Percentiles rank a stretch among this genome's conserved stretches.
These are phyloP conservation scores for Chenopodium formosanum DNA, from an alignment of 148 eudicot species.

Conservation along the genomic window DNA sequence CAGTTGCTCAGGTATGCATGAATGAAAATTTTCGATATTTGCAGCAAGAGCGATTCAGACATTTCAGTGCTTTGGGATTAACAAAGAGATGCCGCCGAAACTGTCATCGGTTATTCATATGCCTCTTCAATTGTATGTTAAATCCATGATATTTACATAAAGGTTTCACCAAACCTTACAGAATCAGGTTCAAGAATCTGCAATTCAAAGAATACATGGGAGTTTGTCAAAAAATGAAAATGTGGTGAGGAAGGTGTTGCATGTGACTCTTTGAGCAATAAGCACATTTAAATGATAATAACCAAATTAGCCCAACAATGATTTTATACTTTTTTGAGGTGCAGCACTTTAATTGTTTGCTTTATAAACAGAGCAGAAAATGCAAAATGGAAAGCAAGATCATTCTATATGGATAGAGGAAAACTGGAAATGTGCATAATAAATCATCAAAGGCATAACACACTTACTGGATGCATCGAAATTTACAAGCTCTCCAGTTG, in stretches of 20 bases:
- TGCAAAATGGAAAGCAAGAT: too few species aligned
- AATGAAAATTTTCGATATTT: background rate
- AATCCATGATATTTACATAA: conserved; percentile 16
- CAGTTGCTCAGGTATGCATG: conserved; percentile 17
- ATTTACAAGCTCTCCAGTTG: conserved; percentile 80
- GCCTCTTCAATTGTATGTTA: background rate
- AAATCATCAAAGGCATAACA: background rate
- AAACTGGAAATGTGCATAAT: background rate
- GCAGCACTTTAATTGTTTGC: too few species aligned
- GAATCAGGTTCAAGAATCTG: conserved; percentile 29
- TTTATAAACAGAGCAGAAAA: too few species aligned
- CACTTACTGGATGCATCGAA: conserved; percentile 53
- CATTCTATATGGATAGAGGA: too few species aligned
- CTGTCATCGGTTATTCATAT: background rate
- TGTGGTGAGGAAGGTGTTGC: too few species aligned
- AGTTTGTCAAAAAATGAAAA: background rate
- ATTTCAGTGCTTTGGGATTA: conserved; percentile 6
- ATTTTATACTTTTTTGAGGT: too few species aligned
- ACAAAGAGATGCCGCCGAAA: conserved; percentile 4
- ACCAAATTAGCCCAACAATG: too few species aligned
- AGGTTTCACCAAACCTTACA: background rate
- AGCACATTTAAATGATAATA: too few species aligned
- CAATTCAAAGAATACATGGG: conserved; percentile 7
- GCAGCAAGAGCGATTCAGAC: conserved; percentile 7
- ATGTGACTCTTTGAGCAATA: too few species aligned